These are phyloP conservation scores for Phellopilus nigrolimitatus DNA, from an alignment of 1,284 basidiomycete genomes.

Conservation along the genomic window DNA sequence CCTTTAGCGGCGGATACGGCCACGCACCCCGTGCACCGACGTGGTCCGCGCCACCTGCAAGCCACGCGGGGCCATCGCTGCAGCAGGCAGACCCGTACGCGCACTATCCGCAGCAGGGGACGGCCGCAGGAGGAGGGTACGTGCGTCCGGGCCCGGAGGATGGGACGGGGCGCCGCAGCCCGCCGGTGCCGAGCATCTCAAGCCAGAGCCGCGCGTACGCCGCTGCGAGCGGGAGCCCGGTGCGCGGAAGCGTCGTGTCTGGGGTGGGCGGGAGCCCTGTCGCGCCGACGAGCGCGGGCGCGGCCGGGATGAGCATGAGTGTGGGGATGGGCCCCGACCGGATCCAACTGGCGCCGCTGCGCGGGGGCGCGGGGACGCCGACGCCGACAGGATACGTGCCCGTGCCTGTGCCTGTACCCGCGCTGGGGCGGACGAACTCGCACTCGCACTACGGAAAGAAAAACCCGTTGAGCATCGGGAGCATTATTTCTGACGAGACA, in stretches of 20 bases:
- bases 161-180: slow-evolving; percentile 8
- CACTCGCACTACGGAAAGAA: slow-evolving; percentile 40
- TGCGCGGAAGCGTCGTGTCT: slow-evolving; percentile 19
- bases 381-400: slow-evolving; percentile 30
- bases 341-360: slow-evolving; percentile 56
- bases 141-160: slow-evolving; percentile 16
- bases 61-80: background rate
- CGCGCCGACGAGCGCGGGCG: background rate
- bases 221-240: background rate
- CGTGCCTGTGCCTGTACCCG: slow-evolving; percentile 19
- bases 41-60: slow-evolving; percentile 11
- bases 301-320: slow-evolving; percentile 20
- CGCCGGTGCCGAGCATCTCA: slow-evolving; percentile 19
- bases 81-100: background rate
- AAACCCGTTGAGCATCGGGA: slow-evolving; percentile 68
- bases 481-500: slow-evolving; percentile 56
- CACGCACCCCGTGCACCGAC: slow-evolving; percentile 14
- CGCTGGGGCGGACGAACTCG: slow-evolving; percentile 19
- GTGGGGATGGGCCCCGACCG: slow-evolving; percentile 31
- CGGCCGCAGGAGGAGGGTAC: slow-evolving; percentile 4
- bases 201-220: slow-evolving; percentile 4
- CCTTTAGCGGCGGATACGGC: slow-evolving; percentile 10
- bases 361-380: slow-evolving; percentile 19
- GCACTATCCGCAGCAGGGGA: background rate
- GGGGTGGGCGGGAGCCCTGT: background rate